Evolutionary conservation across 805 yeast species (phyloP).

Genomic region (Saturnispora gosingensis): DNA sequence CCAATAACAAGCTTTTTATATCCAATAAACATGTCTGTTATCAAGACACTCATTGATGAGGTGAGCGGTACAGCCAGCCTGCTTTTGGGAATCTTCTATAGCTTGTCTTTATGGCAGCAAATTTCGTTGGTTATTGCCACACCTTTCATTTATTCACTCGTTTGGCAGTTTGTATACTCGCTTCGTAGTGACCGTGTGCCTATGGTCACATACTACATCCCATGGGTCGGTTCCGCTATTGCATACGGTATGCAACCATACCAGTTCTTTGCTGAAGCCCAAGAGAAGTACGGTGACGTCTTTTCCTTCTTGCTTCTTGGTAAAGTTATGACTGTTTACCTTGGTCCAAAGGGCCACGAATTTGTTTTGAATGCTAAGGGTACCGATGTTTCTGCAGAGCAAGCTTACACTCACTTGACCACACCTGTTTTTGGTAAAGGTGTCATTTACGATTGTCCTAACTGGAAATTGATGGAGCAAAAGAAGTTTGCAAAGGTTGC

Average conservation of each 20-base stretch:
- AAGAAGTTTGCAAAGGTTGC: conserved; percentile 93
- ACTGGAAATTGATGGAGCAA: conserved; percentile 91
- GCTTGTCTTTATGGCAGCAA: conserved; percentile 22
- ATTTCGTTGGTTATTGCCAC: conserved; percentile 28
- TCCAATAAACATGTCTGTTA: conserved; percentile 19
- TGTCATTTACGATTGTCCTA: conserved; percentile 95
- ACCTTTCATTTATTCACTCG: conserved; percentile 59
- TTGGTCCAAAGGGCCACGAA: conserved; percentile 98
- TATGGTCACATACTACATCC: conserved; percentile 82
- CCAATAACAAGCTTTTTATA: neutral
- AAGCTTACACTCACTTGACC: conserved; percentile 91
- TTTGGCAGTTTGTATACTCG: conserved; percentile 63
- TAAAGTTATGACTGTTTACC: conserved; percentile 85
- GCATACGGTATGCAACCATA: conserved; percentile 90
- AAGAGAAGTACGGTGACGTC: conserved; percentile 81
- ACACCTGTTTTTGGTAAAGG: conserved; percentile 99
- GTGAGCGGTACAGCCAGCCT: conserved; percentile 5
- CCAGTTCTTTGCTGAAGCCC: conserved; percentile 72
- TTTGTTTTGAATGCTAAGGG: conserved; percentile 86
- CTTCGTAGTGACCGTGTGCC: conserved; percentile 79
- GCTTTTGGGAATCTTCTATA: conserved; percentile 11
- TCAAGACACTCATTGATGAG: conserved; percentile 19
- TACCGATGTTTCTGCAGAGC: conserved; percentile 90
- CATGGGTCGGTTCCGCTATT: conserved; percentile 92
- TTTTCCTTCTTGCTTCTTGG: conserved; percentile 88